These are phyloP conservation scores for Rhinocladiella mackenziei DNA, from an alignment of 2,329 filamentous ascomycete species.

Conservation along the genomic window DNA sequence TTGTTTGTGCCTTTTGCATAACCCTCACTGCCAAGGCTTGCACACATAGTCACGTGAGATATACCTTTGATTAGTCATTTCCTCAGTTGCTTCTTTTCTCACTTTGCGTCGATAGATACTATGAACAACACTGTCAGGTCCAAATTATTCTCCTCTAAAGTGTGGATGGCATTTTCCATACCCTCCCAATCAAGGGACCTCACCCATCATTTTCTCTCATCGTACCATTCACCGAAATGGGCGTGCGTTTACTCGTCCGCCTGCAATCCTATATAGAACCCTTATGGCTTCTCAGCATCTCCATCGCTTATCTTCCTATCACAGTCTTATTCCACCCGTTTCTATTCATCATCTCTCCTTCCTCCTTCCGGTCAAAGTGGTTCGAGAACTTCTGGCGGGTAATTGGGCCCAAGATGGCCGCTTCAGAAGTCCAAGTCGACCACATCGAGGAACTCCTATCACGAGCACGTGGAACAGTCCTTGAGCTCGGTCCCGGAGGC, in stretches of 20 bases:
- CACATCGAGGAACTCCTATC: conserved; percentile 30
- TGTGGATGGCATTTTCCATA: too few relatives aligned
- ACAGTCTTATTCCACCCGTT: conserved; percentile 18
- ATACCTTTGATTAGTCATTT: too few relatives aligned
- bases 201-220: not conserved
- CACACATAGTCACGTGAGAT: too few relatives aligned
- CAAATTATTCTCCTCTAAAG: too few relatives aligned
- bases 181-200: too few relatives aligned
- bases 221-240: conserved; percentile 3
- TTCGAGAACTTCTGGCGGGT: conserved; percentile 24
- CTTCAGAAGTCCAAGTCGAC: conserved; percentile 16
- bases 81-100: too few relatives aligned
- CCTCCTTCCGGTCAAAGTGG: conserved; percentile 25
- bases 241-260: conserved; percentile 8
- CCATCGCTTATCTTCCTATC: conserved; percentile 17
- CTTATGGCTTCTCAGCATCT: conserved; percentile 18
- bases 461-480: conserved; percentile 36
- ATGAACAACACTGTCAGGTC: too few relatives aligned
- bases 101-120: too few relatives aligned
- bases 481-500: conserved; percentile 45
- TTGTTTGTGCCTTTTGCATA: too few relatives aligned
- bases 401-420: conserved; percentile 26
- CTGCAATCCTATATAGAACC: conserved; percentile 17
- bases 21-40: too few relatives aligned
- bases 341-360: conserved; percentile 16